Base-by-base conservation (phyloP, 306 rosid genomes). In the Benincasa hispida region DNA sequence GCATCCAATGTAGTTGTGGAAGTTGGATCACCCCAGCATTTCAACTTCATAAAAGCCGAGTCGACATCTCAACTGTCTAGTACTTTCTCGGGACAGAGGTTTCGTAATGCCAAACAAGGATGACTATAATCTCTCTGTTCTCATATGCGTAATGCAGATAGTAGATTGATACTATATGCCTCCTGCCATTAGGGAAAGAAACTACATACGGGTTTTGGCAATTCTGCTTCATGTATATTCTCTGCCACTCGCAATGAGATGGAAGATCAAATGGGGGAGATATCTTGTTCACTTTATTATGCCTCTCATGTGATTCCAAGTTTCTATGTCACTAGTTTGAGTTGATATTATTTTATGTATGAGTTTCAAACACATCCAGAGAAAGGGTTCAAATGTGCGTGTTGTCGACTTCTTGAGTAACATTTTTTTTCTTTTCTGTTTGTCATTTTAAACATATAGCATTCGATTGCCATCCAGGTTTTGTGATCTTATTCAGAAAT, bases 21-120 rank as follows among this genome's bases (percentile, higher is more conserved):
- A 92, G 98, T 85, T 94, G 99, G 99, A 90, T 94, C 84, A 90
- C 96, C 62, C 99, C 99, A 0, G 99, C 96, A 63, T 94, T 94
- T 86, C 99, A 94, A 85, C 91, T 94, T 62, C 99, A 94, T 68
- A 90, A 85, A 87, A 78, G 90, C 83, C 89, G 99, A 68, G 91
- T 94, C 56, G 99, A 94, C 75, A 55, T 79, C 76, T 87, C 96
- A 82, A 85, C 81, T 24, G 51, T 86, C 82, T 93, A 82, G 85
- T 63, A 78, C 77, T 60, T 77, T 59, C 34, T 14, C 12, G 35
- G 75, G 19, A 45, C 39, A 22, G 35, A 69, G 55, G 54, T 11
- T 34, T 66, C 70, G 51, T 66, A 37, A 37, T 35, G 39, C 48
- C 72, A 13, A 68, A 24, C 74, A 41, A n/a, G 34, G 55, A 34